These are phyloP conservation scores for Prunus yedoensis DNA, from an alignment of 331 rosid species.

Conservation along the genomic window DNA sequence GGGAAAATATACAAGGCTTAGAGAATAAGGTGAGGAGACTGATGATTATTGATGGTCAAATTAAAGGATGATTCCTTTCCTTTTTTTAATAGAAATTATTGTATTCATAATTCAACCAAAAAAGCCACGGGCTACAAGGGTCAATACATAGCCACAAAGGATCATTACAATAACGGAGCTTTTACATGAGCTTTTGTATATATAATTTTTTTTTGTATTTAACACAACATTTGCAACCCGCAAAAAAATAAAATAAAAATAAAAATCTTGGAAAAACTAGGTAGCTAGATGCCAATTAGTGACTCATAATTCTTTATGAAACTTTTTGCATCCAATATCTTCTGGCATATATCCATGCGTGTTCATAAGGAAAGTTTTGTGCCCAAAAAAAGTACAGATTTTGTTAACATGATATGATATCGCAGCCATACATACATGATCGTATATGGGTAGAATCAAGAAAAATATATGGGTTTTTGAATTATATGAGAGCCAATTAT, in stretches of 20 bases:
- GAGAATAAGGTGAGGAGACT: not conserved
- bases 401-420: slow-evolving; percentile 1
- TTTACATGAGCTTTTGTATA: not conserved
- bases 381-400: not conserved
- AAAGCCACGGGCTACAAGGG: accelerated
- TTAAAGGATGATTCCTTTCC: not conserved
- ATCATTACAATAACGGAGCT: not conserved
- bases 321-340: slow-evolving; percentile 9
- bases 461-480: not conserved
- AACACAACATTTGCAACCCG: not conserved
- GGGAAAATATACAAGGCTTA: not conserved
- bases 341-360: slow-evolving; percentile 10
- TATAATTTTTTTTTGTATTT: no score
- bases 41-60: not conserved
- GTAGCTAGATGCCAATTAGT: slow-evolving; percentile 12
- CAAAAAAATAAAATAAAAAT: not conserved
- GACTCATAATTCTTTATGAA: not conserved
- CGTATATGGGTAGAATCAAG: not conserved
- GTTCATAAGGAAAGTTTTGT: slow-evolving; percentile 1
- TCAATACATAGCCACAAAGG: no score
- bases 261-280: not conserved
- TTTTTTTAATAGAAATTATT: no score
- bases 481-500: not conserved
- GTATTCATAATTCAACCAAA: no score
- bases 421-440: not conserved